Percentiles rank a stretch among this genome's conserved stretches.
phyloP scores from a whole-genome alignment of 1,284 basidiomycete genomes.

The Boletus subluridellus region DNA sequence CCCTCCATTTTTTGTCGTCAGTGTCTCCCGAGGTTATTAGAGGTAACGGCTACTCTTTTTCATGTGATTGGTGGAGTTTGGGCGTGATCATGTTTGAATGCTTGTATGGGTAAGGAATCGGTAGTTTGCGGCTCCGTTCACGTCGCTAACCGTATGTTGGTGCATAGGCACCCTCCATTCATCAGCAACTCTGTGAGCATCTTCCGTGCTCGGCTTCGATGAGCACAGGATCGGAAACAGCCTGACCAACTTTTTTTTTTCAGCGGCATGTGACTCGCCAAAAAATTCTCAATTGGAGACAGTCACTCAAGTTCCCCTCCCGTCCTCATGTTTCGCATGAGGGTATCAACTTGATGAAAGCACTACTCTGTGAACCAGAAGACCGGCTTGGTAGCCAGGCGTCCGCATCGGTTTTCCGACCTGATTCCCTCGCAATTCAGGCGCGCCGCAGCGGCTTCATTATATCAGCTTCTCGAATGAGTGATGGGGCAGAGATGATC shows the following conservation, averaged over 20 bases:
- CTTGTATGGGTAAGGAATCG: slow-evolving; percentile 69
- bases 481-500: slow-evolving; percentile 85
- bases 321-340: slow-evolving; percentile 81
- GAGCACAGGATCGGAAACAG: slow-evolving; percentile 21
- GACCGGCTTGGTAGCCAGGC: slow-evolving; percentile 83
- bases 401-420: slow-evolving; percentile 64
- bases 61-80: slow-evolving; percentile 97
- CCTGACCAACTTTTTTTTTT: slow-evolving; percentile 13
- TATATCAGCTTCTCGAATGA: slow-evolving; percentile 46
- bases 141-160: slow-evolving; percentile 26
- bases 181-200: slow-evolving; percentile 80
- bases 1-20: slow-evolving; percentile 36
- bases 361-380: slow-evolving; percentile 89
- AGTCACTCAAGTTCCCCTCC: slow-evolving; percentile 82
- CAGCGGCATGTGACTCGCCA: slow-evolving; percentile 86
- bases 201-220: slow-evolving; percentile 7
- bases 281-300: slow-evolving; percentile 91
- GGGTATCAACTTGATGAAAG: slow-evolving; percentile 82
- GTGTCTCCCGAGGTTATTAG: slow-evolving; percentile 96
- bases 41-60: slow-evolving; percentile 88
- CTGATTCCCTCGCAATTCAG: slow-evolving; percentile 73
- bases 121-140: slow-evolving; percentile 26
- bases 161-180: slow-evolving; percentile 82
- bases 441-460: slow-evolving; percentile 74
- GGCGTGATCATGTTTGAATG: slow-evolving; percentile 93